Evolutionary conservation across 495 filamentous ascomycete species (phyloP).

Genomic region (Aspergillus bertholletiae): DNA sequence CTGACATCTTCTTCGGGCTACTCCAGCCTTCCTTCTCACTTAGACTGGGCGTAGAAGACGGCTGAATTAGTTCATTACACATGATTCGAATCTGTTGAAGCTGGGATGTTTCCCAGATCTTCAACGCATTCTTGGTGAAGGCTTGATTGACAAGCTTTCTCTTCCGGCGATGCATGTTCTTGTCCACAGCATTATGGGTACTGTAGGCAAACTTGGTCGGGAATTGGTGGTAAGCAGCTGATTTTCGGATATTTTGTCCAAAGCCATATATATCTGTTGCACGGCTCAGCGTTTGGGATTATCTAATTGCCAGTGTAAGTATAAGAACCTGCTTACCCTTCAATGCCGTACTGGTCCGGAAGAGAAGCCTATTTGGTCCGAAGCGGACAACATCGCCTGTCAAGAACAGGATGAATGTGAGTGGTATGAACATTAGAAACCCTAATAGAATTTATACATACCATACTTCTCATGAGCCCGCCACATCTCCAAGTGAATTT

Average conservation of each 20-base stretch:
- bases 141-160: slow-evolving; percentile 3
- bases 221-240: too few species aligned
- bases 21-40: background rate
- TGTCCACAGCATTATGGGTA: too few species aligned
- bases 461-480: slow-evolving; percentile 7
- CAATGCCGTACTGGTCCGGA: slow-evolving; percentile 5
- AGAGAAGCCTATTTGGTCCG: slow-evolving; percentile 5
- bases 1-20: slow-evolving; percentile 5
- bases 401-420: too few species aligned
- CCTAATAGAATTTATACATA: too few species aligned
- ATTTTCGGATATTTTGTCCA: too few species aligned
- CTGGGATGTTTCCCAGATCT: slow-evolving; percentile 1
- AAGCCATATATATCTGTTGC: too few species aligned
- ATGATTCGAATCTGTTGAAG: too few species aligned
- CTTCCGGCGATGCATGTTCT: slow-evolving; percentile 1
- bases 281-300: slow-evolving; percentile 10
- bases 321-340: slow-evolving; percentile 4
- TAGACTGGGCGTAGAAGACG: slow-evolving; percentile 2
- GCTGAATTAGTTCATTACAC: slow-evolving; percentile 5
- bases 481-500: slow-evolving; percentile 6
- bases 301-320: slow-evolving; percentile 8
- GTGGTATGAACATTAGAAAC: too few species aligned
- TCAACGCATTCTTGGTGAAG: slow-evolving; percentile 5
- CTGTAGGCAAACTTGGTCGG: too few species aligned
- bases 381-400: slow-evolving; percentile 7